These are phyloP conservation scores for Macrolepiota fuliginosa DNA, from an alignment of 768 basidiomycete species.

Conservation along the genomic window DNA sequence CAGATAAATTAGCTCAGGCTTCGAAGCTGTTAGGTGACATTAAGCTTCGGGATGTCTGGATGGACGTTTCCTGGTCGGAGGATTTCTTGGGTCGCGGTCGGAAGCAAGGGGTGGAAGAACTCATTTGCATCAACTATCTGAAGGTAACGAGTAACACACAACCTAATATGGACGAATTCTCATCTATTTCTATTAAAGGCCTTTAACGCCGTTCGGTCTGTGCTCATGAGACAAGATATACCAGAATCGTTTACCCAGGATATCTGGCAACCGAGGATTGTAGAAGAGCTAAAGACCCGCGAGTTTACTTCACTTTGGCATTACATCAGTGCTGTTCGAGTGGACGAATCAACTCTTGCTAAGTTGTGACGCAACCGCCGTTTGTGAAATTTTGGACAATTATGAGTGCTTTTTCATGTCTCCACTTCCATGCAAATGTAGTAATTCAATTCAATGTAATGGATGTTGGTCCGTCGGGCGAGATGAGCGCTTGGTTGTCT, in stretches of 20 bases:
- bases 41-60: neutral
- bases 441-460: too few relatives aligned
- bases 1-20: neutral
- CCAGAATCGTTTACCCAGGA: neutral
- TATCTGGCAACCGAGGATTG: neutral
- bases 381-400: neutral
- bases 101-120: neutral
- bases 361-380: neutral
- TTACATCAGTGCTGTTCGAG: neutral
- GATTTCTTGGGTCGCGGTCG: too few relatives aligned
- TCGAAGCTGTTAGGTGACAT: neutral
- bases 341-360: neutral
- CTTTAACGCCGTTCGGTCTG: neutral
- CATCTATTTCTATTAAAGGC: neutral
- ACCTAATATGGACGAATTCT: neutral
- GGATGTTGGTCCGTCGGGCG: neutral
- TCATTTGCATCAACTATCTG: neutral
- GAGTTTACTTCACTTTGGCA: constrained; percentile 4
- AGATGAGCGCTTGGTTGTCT: too few relatives aligned
- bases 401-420: neutral
- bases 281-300: neutral
- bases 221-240: neutral
- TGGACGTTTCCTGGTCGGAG: constrained; percentile 5
- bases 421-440: too few relatives aligned
- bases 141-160: neutral